phyloP scores from a whole-genome alignment of 2,329 filamentous ascomycete species.

The Trichoderma sp. region DNA sequence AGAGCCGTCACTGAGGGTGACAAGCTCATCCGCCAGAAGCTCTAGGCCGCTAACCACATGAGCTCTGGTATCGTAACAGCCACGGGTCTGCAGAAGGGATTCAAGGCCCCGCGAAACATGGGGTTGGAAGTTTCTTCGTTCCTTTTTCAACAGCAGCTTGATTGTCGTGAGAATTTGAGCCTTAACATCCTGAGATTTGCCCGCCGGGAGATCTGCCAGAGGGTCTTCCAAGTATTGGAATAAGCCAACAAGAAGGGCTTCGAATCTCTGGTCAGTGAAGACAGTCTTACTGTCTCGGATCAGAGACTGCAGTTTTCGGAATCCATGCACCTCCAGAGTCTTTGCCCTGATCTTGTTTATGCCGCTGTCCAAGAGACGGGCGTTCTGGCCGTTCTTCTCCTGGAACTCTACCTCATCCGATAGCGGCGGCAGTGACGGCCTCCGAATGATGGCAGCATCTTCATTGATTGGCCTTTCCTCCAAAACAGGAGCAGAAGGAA shows the following conservation, averaged over 20 bases:
- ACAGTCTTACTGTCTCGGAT: slow-evolving; percentile 66
- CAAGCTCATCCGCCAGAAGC: slow-evolving; percentile 70
- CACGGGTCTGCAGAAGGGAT: slow-evolving; percentile 65
- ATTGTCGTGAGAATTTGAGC: slow-evolving; percentile 74
- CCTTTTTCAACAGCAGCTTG: slow-evolving; percentile 69
- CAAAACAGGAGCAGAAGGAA: slow-evolving; percentile 52
- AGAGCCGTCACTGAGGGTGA: slow-evolving; percentile 63
- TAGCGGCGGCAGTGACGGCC: slow-evolving; percentile 28
- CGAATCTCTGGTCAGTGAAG: slow-evolving; percentile 68
- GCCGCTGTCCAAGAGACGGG: slow-evolving; percentile 69
- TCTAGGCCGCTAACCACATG: slow-evolving; percentile 76
- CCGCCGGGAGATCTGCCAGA: slow-evolving; percentile 53
- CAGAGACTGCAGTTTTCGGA: slow-evolving; percentile 75
- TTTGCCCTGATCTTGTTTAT: slow-evolving; percentile 71
- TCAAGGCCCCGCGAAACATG: slow-evolving; percentile 69
- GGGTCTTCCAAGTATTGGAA: slow-evolving; percentile 72
- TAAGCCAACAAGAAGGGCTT: slow-evolving; percentile 65
- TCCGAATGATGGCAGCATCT: slow-evolving; percentile 43
- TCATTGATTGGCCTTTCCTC: slow-evolving; percentile 64
- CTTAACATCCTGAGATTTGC: slow-evolving; percentile 72
- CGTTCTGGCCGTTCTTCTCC: slow-evolving; percentile 59
- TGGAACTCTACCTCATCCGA: slow-evolving; percentile 33
- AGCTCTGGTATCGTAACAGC: slow-evolving; percentile 65
- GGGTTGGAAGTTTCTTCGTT: slow-evolving; percentile 65
- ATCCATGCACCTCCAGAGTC: slow-evolving; percentile 77